Base-by-base conservation (phyloP, 352 stramenopile genomes). In the Blastocystis sp. region DNA sequence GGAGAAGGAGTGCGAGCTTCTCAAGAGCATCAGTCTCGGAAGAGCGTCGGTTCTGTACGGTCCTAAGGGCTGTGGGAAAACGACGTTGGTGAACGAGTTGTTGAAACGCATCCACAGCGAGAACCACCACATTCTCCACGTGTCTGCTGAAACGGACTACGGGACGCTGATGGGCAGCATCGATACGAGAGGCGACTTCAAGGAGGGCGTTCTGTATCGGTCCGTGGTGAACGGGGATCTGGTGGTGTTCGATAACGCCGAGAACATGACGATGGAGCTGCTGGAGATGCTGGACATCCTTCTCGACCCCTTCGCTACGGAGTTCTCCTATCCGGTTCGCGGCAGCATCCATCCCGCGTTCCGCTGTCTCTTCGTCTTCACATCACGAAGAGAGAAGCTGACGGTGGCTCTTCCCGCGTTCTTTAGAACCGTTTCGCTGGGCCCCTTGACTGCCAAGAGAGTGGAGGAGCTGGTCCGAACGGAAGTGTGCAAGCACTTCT, bases 181-280 rank as follows among this genome's bases (percentile, higher is more conserved):
- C 3, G 60, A 70, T 35, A 41, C 45, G 19, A 59, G 51, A 29
- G 77, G 77, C 19, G 4, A 13, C 6, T 16, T 41, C 35, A 69
- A 88, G 0, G 55, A 69, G 21, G 59, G 63, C 19, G n/a, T 88
- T 78, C 21, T 88, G 35, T 77, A 41, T 13, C 4, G 19, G 51
- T 55, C 50, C 21, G 35, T 82, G 13, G 60, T 81, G 31, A 88
- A 88, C 16, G 77, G 77, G 9, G 26, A 70, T 10, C 16, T 88
- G 26, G 26, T 88, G 29, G 51, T 88, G 0, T 88, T 88, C 61
- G 77, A 88, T 12, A 88, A 88, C 37, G 77, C 77, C 1, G 60
- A 88, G 33, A 78, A 88, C 35, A 51, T 88, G 26, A 60, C 77
- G 0, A 31, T 12, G n/a, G 77, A 88, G 31, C n/a, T 88, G 63